Percentiles rank a stretch among this genome's conserved stretches.
Conservation (phyloP, 345 rosid genomes). For the Citrus medica region DNA sequence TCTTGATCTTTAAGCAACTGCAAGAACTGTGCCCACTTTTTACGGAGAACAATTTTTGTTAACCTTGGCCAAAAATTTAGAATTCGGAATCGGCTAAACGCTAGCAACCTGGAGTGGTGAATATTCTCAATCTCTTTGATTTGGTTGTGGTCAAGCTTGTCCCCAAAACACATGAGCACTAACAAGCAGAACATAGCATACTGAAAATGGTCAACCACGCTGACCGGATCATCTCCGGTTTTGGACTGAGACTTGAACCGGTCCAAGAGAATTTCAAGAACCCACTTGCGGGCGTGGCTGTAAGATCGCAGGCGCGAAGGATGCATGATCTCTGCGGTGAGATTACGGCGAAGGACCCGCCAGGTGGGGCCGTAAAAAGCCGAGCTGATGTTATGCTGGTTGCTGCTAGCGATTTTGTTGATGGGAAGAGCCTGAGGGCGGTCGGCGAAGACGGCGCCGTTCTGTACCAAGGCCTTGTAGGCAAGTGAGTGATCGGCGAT, state of each 20-base stretch:
- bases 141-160: background rate
- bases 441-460: slow-evolving; percentile 2
- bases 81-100: background rate
- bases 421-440: background rate
- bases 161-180: slow-evolving; percentile 11
- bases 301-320: background rate
- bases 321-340: background rate
- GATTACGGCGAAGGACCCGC: slow-evolving; percentile 16
- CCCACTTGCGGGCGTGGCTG: slow-evolving; percentile 18
- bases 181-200: slow-evolving; percentile 12
- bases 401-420: background rate
- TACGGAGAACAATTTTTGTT: background rate
- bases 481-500: slow-evolving; percentile 19
- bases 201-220: background rate
- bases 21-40: background rate
- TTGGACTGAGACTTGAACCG: background rate
- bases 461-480: slow-evolving; percentile 21
- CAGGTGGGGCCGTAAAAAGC: slow-evolving; percentile 26
- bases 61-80: slow-evolving; percentile 9
- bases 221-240: background rate
- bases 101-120: background rate
- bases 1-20: background rate
- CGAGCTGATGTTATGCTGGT: slow-evolving; percentile 14
- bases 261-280: slow-evolving; percentile 14
- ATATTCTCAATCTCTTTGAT: background rate